Percentiles rank a stretch among this genome's conserved stretches.
phyloP scores from a whole-genome alignment of 495 filamentous ascomycete genomes.

The Aspergillus nanangensis region DNA sequence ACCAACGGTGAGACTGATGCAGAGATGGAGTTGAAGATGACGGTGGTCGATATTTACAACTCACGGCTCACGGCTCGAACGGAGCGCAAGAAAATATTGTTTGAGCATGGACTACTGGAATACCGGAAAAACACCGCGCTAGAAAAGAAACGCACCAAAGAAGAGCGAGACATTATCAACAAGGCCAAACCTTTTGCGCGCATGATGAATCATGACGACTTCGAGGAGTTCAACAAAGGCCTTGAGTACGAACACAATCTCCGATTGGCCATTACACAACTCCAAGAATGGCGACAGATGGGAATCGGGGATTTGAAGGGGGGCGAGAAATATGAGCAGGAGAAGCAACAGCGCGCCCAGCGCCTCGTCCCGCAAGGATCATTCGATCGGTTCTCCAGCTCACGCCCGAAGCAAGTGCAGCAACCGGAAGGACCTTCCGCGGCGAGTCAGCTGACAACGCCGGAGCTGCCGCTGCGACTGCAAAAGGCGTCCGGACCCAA shows the following conservation, averaged over 20 bases:
- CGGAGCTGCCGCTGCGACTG: constrained; percentile 65
- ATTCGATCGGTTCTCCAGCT: constrained; percentile 73
- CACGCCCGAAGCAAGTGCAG: constrained; percentile 44
- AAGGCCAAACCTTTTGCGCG: constrained; percentile 94
- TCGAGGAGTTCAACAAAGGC: constrained; percentile 75
- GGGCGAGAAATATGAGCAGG: constrained; percentile 92
- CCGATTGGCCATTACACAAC: constrained; percentile 79
- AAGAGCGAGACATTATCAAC: constrained; percentile 84
- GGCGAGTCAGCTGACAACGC: constrained; percentile 66
- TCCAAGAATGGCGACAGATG: constrained; percentile 90
- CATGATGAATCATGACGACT: constrained; percentile 93
- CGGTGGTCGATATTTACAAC: constrained; percentile 98
- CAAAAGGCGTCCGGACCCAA: constrained; percentile 36
- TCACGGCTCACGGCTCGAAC: constrained; percentile 82
- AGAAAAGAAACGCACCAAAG: constrained; percentile 95
- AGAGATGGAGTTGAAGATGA: constrained; percentile 95
- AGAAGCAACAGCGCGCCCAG: constrained; percentile 74
- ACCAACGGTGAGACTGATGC: constrained; percentile 82
- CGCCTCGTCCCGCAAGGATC: constrained; percentile 65
- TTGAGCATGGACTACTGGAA: constrained; percentile 89
- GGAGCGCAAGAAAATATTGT: constrained; percentile 95
- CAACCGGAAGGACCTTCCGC: constrained; percentile 69
- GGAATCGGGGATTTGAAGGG: constrained; percentile 76
- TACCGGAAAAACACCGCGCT: constrained; percentile 80
- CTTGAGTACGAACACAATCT: constrained; percentile 88